Conservation (phyloP, 208 protist genomes). For the Crithidia thermophila region DNA sequence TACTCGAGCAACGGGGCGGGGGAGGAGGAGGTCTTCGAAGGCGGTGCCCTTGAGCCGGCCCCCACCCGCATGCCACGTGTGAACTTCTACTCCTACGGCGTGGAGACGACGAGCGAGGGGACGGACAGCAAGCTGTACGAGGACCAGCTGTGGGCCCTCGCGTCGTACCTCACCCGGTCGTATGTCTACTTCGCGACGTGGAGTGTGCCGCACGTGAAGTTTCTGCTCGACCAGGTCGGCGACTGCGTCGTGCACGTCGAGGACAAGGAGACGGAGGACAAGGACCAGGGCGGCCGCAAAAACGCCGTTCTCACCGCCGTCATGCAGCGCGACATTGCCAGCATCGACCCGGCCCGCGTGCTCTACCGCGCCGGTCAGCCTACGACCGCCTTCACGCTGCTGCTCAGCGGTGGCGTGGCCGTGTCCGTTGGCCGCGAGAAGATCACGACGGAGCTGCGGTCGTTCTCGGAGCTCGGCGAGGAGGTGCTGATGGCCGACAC, state of each 20-base stretch:
- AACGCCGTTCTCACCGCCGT: background rate
- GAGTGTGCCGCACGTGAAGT: slow-evolving; percentile 55
- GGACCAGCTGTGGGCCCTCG: slow-evolving; percentile 71
- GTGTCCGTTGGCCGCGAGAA: slow-evolving; percentile 36
- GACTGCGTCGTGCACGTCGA: slow-evolving; percentile 46
- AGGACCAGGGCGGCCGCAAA: slow-evolving; percentile 3
- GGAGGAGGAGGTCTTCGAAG: slow-evolving; percentile 18
- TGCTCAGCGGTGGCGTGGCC: slow-evolving; percentile 64
- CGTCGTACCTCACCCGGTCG: slow-evolving; percentile 55
- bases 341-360: slow-evolving; percentile 18
- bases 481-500: slow-evolving; percentile 36
- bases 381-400: slow-evolving; percentile 55
- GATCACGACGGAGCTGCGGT: slow-evolving; percentile 59
- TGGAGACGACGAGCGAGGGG: slow-evolving; percentile 8
- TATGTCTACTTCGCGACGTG: slow-evolving; percentile 71
- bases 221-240: slow-evolving; percentile 57
- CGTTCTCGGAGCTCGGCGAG: slow-evolving; percentile 68
- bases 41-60: background rate
- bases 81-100: slow-evolving; percentile 80
- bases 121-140: slow-evolving; percentile 35
- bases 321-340: slow-evolving; percentile 1
- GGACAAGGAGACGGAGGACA: background rate
- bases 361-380: slow-evolving; percentile 51
- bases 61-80: slow-evolving; percentile 42
- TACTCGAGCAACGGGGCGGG: slow-evolving; percentile 19